Evolutionary conservation across 2,329 filamentous ascomycete species (phyloP), one percentile per base, ranked within the genome.

Genomic region (Cryphonectria japonica): DNA sequence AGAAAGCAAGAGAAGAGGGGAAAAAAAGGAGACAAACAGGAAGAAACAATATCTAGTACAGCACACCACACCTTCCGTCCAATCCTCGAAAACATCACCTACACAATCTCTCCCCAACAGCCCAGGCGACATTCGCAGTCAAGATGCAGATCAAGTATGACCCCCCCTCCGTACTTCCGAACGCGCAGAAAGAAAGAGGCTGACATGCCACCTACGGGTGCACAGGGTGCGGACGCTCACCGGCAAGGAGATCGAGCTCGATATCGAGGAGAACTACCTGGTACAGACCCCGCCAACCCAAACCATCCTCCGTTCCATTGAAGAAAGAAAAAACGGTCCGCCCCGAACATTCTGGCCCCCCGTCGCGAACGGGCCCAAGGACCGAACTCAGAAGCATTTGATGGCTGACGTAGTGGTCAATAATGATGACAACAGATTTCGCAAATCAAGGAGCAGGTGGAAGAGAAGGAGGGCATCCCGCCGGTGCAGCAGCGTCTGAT

Each of bases 401-500:
- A 37, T 54, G 26, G 54, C 70, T 72, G 57, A 73, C 59, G 39
- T 4, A 14, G 32, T 1, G n/a, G 34, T 61, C 62, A 19, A 59
- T 50, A 50, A 50, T n/a, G 43, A 19, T 37, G 2, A n/a, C 5
- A 73, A 73, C 75, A 97, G 94, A 93, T 98, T 76, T 91, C 92
- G 57, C 91, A 95, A 81, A 98, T 99, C 87, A 99, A 99, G 87
- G 96, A 98, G 84, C 95, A 95, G 78, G 96, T 99, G 69, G 96
- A 99, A 83, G 96, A 99, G 86, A 98, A 98, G 84, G 96, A 98
- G 81, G 96, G 96, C 70, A 99, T 99, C 77, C 95, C 96, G 60
- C 96, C 96, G 0, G 94, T 96, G 26, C 96, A 99, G 84, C 96
- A 99, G 83, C 91, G 96, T 71, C 85, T 99, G 75, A 99, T 99